Evolutionary conservation across 371 early-diverging fungal genomes (phyloP), one percentile per base, ranked within the genome.

Genomic region (Haplosporangium sp.): DNA sequence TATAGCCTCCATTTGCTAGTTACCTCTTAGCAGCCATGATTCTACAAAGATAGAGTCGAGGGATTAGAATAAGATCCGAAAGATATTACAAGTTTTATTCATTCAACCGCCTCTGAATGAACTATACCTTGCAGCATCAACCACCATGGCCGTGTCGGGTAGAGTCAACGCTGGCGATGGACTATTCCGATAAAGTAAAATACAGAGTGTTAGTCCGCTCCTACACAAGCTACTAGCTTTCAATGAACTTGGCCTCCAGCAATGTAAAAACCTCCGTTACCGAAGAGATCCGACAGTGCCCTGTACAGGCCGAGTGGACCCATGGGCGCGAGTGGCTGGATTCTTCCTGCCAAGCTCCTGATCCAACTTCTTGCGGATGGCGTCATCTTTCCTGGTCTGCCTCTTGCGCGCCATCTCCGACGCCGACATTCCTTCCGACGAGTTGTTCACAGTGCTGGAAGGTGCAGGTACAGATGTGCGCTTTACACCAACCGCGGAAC

Each of bases 271-370:
- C 50, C 21, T 9, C 12, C 38, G 23, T 67, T 86, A 94, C 50
- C 90, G 87, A 62, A 94, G 88, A 16, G 92, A 86, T 1, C 93
- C 90, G 36, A 94, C 94, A 6, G 94, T 94, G 41, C 91, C 91
- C 23, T 83, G 77, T 2, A 80, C 80, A 0, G 74, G 60, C 14
- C 71, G 67, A 54, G 77, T 76, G 40, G 76, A 70, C 18, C 67
- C 69, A 55, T 81, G 75, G 40, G 74, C 61, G 29, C 70, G 51
- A 37, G 71, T 73, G 14, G 63, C 40, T 1, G 79, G 57, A 13
- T 74, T 74, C 76, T 91, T 91, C 62, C 87, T 90, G 62, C 84
- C 87, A n/a, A 92, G 83, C 54, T 91, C 93, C 48, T 89, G 86
- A 68, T 91, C 92, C 7, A 91, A 83, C 82, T 91, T 92, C 74